Conservation (phyloP, 148 eudicot genomes). For the Rheum nobile region DNA sequence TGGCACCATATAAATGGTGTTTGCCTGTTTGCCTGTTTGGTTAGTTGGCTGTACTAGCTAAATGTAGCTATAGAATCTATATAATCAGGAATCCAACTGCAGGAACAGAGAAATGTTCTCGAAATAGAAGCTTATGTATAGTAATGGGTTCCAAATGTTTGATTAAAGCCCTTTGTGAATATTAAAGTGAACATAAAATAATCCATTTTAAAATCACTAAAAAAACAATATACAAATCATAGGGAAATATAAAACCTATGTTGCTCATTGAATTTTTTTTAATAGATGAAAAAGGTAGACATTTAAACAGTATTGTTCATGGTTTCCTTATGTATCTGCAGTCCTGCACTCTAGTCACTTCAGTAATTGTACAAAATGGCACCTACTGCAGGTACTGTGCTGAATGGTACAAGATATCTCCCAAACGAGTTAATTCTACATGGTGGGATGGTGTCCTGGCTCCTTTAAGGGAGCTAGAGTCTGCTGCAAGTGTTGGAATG, state of each 20-base stretch:
- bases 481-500: conserved; percentile 46
- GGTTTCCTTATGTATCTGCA: background rate
- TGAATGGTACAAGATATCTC: conserved; percentile 88
- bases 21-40: background rate
- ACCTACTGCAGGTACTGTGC: conserved; percentile 60
- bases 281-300: background rate
- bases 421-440: conserved; percentile 45
- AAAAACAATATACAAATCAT: background rate
- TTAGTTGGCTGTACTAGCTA: background rate
- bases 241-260: background rate
- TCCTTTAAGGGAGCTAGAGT: conserved; percentile 74
- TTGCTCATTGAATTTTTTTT: background rate
- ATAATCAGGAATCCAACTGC: background rate
- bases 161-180: background rate
- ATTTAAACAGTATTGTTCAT: background rate
- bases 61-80: background rate
- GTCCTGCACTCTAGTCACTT: background rate
- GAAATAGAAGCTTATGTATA: background rate
- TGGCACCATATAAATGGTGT: background rate
- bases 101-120: background rate
- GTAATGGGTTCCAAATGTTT: background rate
- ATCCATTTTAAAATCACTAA: background rate
- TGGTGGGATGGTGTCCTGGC: conserved; percentile 90
- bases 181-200: background rate
- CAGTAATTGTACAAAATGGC: background rate